Percentiles rank a stretch among this genome's conserved stretches.
Evolutionary conservation across 1,284 basidiomycete species (phyloP).

Genomic region (Ustilago bromivora): DNA sequence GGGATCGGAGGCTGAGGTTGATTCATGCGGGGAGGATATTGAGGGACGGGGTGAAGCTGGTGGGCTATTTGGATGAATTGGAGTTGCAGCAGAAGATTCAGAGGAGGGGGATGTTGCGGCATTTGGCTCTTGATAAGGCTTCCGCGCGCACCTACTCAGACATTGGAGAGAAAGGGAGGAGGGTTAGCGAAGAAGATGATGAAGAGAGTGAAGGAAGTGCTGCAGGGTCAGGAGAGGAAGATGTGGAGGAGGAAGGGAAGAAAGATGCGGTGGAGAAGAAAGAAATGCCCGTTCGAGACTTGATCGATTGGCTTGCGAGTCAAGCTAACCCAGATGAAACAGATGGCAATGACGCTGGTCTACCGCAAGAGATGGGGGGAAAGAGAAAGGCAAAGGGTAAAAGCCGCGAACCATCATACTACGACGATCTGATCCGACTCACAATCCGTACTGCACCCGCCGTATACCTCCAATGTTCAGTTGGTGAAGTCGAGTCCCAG

Average conservation of each 20-base stretch:
- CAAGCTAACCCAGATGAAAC: background rate
- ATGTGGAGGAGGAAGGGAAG: background rate
- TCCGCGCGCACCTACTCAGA: background rate
- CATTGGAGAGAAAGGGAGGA: background rate
- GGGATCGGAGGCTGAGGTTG: conserved; percentile 31
- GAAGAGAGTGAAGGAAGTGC: background rate
- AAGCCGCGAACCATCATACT: conserved; percentile 19
- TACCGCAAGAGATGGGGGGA: too few species aligned
- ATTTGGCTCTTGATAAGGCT: conserved; percentile 17
- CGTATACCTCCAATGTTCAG: conserved; percentile 52
- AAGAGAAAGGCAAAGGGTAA: conserved; percentile 21
- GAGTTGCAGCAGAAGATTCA: conserved; percentile 29
- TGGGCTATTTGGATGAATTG: conserved; percentile 48
- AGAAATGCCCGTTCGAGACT: conserved; percentile 23
- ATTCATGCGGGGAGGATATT: conserved; percentile 56
- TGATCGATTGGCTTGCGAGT: conserved; percentile 18
- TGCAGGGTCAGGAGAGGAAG: background rate
- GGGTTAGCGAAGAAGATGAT: conserved; percentile 4
- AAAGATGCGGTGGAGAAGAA: conserved; percentile 19
- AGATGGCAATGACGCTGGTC: background rate
- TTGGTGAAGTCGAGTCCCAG: conserved; percentile 24
- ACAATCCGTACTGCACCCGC: conserved; percentile 28
- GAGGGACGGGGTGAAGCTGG: conserved; percentile 49
- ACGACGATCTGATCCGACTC: conserved; percentile 22
- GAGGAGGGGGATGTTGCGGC: conserved; percentile 20